A percentile compares a stretch with the other conserved stretches of the same genome.
These are phyloP conservation scores for Candida argentea DNA, from an alignment of 805 yeast species.

Conservation along the genomic window DNA sequence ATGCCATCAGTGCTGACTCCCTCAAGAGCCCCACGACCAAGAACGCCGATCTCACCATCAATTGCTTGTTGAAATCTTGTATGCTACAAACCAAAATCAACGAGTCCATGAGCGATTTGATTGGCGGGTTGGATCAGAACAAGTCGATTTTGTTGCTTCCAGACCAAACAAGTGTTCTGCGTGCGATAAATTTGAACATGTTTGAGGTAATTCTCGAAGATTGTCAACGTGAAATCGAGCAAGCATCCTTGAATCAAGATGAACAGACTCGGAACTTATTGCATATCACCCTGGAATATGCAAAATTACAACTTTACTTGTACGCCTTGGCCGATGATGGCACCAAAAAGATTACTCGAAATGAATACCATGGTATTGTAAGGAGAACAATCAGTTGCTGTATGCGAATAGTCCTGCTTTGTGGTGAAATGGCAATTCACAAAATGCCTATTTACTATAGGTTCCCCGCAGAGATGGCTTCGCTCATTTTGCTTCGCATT, in stretches of 20 bases:
- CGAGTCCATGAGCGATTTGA: conserved; percentile 25
- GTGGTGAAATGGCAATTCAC: conserved; percentile 10
- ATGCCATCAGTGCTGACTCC: conserved; percentile 17
- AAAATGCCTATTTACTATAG: conserved; percentile 32
- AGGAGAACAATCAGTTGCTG: conserved; percentile 18
- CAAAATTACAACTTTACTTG: conserved; percentile 27
- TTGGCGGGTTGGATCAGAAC: conserved; percentile 9
- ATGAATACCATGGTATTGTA: too few relatives aligned
- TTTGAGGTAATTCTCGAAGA: conserved; percentile 26
- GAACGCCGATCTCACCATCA: conserved; percentile 12
- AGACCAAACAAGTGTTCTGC: conserved; percentile 14
- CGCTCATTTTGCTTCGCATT: conserved; percentile 22
- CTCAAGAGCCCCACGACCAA: conserved; percentile 7
- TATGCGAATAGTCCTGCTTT: conserved; percentile 14
- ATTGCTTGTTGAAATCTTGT: conserved; percentile 19
- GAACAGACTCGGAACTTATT: conserved; percentile 16
- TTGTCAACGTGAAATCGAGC: too few relatives aligned
- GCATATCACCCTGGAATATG: conserved; percentile 22
- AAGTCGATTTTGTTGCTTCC: conserved; percentile 7
- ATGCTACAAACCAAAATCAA: conserved; percentile 29
- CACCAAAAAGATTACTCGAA: conserved; percentile 12
- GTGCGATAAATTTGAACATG: conserved; percentile 30
- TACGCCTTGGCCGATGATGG: conserved; percentile 28
- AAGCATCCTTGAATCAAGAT: too few relatives aligned
- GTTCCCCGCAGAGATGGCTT: conserved; percentile 25